phyloP scores from a whole-genome alignment of 371 early-diverging fungal species.

The Chytridium lagenaria region DNA sequence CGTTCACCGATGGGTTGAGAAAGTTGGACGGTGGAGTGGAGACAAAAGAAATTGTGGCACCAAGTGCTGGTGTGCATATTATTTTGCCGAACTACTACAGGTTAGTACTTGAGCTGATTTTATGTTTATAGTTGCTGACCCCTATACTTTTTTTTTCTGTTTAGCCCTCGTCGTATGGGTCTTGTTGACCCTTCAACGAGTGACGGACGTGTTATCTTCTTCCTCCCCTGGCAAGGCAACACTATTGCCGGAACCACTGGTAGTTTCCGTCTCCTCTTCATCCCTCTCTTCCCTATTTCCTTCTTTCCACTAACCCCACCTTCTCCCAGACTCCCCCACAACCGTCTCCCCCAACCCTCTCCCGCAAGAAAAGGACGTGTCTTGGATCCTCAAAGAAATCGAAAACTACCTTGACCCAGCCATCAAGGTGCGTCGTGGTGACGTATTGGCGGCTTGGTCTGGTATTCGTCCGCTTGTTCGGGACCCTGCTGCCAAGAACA shows the following conservation, averaged over 20 bases:
- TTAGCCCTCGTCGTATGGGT: constrained; percentile 92
- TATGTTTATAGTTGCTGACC: background rate
- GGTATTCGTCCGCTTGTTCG: constrained; percentile 99
- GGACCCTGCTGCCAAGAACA: constrained; percentile 91
- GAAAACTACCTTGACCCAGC: constrained; percentile 81
- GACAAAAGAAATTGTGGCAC: constrained; percentile 87
- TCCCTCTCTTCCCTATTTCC: background rate
- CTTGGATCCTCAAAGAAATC: constrained; percentile 96
- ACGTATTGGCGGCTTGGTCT: constrained; percentile 97
- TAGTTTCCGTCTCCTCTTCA: constrained; percentile 4
- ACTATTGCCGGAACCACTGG: constrained; percentile 97
- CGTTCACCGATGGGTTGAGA: constrained; percentile 80
- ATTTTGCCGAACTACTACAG: constrained; percentile 91
- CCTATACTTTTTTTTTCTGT: background rate
- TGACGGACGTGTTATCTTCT: constrained; percentile 98
- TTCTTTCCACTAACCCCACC: background rate
- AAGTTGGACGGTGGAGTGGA: constrained; percentile 80
- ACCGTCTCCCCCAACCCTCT: constrained; percentile 79
- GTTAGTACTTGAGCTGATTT: background rate
- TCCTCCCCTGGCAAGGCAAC: constrained; percentile 98
- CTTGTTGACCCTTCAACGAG: constrained; percentile 96
- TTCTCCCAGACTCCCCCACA: constrained; percentile 77
- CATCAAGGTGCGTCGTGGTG: constrained; percentile 92
- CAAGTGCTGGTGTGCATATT: constrained; percentile 96
- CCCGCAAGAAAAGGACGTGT: constrained; percentile 93